Evolutionary conservation across 2,329 filamentous ascomycete genomes (phyloP).

Genomic region (Sporothrix mexicana): DNA sequence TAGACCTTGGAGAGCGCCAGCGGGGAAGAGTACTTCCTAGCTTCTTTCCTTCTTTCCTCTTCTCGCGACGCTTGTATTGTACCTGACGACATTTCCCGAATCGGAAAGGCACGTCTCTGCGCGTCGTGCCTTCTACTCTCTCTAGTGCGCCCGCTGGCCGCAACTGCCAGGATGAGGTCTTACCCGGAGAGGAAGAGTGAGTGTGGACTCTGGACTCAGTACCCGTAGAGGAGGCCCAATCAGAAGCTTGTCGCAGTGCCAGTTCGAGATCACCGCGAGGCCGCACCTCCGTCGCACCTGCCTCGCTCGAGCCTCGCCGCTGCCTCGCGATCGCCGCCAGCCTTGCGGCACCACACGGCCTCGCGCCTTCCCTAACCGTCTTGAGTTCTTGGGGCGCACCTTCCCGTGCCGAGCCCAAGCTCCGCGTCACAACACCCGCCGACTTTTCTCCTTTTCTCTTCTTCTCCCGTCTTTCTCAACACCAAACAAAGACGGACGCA

Average conservation of each 20-base stretch:
- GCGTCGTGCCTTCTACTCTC: neutral
- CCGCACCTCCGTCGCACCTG: neutral
- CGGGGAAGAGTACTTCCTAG: slow-evolving; percentile 37
- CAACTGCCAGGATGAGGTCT: slow-evolving; percentile 8
- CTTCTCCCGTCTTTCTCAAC: neutral
- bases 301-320: neutral
- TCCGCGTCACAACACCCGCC: neutral
- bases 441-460: neutral
- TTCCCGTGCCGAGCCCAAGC: neutral
- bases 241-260: neutral
- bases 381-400: neutral
- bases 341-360: neutral
- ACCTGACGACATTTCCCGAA: slow-evolving; percentile 13
- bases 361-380: neutral
- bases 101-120: slow-evolving; percentile 13
- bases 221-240: neutral
- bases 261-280: neutral
- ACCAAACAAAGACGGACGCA: neutral
- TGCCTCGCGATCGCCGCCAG: slow-evolving; percentile 10
- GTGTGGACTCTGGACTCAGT: too few relatives aligned
- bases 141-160: neutral
- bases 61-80: neutral
- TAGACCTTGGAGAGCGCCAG: neutral
- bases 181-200: slow-evolving; percentile 5
- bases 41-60: neutral